These are phyloP conservation scores for Colletotrichum godetiae DNA, from an alignment of 2,329 filamentous ascomycete genomes.

Conservation along the genomic window DNA sequence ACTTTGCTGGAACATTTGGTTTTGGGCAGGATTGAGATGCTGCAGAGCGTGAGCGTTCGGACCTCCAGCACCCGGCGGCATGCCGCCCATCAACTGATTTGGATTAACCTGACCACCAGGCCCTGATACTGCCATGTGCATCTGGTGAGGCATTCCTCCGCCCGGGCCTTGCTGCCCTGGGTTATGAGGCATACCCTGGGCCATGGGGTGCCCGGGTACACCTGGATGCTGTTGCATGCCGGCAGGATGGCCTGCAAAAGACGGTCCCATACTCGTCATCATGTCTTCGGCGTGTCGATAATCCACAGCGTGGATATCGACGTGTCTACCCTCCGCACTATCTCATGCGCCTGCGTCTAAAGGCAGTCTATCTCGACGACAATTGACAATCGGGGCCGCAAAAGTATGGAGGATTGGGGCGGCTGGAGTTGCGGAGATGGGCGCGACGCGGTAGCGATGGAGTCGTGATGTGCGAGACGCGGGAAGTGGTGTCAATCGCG, in stretches of 20 bases:
- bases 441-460: slow-evolving; percentile 35
- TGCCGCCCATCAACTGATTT: slow-evolving; percentile 78
- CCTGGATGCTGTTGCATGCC: slow-evolving; percentile 79
- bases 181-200: slow-evolving; percentile 73
- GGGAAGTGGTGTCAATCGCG: slow-evolving; percentile 31
- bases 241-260: slow-evolving; percentile 75
- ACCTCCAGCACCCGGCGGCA: slow-evolving; percentile 74
- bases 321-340: slow-evolving; percentile 53
- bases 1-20: slow-evolving; percentile 68
- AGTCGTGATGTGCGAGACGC: slow-evolving; percentile 20
- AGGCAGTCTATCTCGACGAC: slow-evolving; percentile 10
- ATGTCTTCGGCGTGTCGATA: slow-evolving; percentile 63
- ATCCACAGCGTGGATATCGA: slow-evolving; percentile 72
- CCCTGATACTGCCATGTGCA: slow-evolving; percentile 79
- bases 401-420: not conserved
- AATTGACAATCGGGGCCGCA: slow-evolving; percentile 22
- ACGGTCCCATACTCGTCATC: slow-evolving; percentile 77
- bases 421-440: slow-evolving; percentile 21
- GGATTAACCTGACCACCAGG: slow-evolving; percentile 80
- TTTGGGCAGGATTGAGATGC: slow-evolving; percentile 73
- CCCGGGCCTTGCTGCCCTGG: slow-evolving; percentile 77
- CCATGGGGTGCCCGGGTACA: slow-evolving; percentile 74
- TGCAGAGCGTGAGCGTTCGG: slow-evolving; percentile 78
- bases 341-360: slow-evolving; percentile 57
- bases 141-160: slow-evolving; percentile 74